phyloP scores from a whole-genome alignment of 2,329 filamentous ascomycete genomes.

The Verticillium zaregamsianum region DNA sequence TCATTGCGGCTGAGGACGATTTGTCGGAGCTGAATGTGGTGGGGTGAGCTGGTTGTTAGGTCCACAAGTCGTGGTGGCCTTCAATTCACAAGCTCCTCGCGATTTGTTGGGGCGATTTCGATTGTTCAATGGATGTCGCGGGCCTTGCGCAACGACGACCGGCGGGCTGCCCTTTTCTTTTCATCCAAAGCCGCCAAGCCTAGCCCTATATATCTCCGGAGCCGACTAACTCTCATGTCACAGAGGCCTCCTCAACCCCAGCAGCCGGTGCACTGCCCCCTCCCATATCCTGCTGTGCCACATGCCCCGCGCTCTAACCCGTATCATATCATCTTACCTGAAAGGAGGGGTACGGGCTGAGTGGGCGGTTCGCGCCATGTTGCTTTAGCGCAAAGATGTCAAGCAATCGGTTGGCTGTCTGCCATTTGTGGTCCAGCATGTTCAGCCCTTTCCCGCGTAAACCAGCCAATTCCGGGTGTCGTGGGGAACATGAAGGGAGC shows the following conservation, averaged over 20 bases:
- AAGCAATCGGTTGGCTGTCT: not conserved
- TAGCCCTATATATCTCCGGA: not conserved
- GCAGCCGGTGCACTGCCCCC: not conserved
- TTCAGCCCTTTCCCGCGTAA: not conserved
- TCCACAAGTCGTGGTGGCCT: not conserved
- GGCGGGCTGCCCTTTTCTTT: not conserved
- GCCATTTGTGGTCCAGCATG: not conserved
- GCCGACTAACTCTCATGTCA: not conserved
- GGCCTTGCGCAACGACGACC: not conserved
- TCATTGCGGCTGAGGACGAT: not conserved
- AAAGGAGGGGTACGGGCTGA: not conserved
- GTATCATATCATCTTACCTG: not conserved
- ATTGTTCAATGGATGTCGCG: not conserved
- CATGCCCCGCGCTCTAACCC: not conserved
- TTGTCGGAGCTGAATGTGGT: not conserved
- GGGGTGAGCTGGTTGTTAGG: not conserved
- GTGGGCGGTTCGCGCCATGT: not conserved
- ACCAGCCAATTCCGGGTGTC: not conserved
- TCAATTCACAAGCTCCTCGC: not conserved
- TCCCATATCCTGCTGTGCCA: not conserved
- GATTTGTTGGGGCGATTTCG: not conserved
- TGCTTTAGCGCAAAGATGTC: not conserved
- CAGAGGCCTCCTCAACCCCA: not conserved
- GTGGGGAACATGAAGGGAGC: not conserved
- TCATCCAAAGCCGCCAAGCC: not conserved